Evolutionary conservation across 768 basidiomycete species (phyloP).

Genomic region (Saitozyma sp.): DNA sequence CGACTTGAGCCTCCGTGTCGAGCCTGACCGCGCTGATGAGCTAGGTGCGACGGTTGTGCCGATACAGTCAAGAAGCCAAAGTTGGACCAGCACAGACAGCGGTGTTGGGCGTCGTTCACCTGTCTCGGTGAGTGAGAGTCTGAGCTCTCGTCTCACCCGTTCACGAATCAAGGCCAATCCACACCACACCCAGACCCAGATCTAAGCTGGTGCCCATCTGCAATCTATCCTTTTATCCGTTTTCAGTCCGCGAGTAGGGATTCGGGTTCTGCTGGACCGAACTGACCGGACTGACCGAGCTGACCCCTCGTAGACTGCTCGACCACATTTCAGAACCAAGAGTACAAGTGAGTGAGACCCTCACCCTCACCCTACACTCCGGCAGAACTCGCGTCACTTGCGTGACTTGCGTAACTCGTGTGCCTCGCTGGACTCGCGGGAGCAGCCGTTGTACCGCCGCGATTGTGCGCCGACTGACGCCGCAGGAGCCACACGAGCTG

Average conservation of each 20-base stretch:
- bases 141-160: neutral
- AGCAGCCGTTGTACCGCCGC: too few relatives aligned
- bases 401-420: too few relatives aligned
- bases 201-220: too few relatives aligned
- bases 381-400: too few relatives aligned
- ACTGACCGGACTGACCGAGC: neutral
- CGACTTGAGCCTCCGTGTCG: neutral
- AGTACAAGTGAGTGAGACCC: constrained; percentile 62
- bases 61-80: constrained; percentile 94
- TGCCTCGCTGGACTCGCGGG: too few relatives aligned
- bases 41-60: constrained; percentile 75
- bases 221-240: too few relatives aligned
- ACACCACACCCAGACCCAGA: too few relatives aligned
- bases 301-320: constrained; percentile 66
- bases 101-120: constrained; percentile 48
- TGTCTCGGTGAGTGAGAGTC: constrained; percentile 46
- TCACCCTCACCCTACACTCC: too few relatives aligned
- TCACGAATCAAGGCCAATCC: too few relatives aligned
- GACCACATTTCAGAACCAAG: constrained; percentile 74
- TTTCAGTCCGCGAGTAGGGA: too few relatives aligned
- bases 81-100: constrained; percentile 69
- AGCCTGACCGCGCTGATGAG: constrained; percentile 9
- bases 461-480: neutral
- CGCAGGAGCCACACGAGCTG: constrained; percentile 66
- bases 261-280: neutral